These are phyloP conservation scores for Ustilago cynodontis DNA, from an alignment of 1,284 basidiomycete species.

Conservation along the genomic window DNA sequence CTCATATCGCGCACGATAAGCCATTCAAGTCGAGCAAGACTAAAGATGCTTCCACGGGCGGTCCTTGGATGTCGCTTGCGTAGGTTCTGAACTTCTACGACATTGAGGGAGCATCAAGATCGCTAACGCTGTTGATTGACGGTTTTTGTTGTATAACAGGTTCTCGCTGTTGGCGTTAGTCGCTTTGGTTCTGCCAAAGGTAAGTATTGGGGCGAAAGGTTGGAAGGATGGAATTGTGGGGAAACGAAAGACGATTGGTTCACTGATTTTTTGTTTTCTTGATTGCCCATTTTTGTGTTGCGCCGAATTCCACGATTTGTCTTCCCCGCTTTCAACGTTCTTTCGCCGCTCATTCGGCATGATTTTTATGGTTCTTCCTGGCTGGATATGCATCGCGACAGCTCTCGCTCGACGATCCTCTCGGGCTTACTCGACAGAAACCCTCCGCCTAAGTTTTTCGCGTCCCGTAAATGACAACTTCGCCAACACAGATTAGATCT, in stretches of 20 bases:
- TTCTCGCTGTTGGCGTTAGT: constrained; percentile 39
- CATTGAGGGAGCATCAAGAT: not conserved
- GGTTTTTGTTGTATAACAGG: constrained; percentile 4
- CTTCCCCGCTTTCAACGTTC: not conserved
- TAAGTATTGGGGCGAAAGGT: constrained; percentile 13
- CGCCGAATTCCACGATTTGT: not conserved
- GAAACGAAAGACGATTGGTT: not conserved
- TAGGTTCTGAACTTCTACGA: constrained; percentile 12
- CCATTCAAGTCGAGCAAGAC: constrained; percentile 50
- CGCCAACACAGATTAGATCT: not conserved
- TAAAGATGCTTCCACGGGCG: constrained; percentile 29
- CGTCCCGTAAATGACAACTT: not conserved
- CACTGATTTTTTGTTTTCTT: not conserved
- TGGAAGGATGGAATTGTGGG: not conserved
- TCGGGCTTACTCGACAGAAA: constrained; percentile 17
- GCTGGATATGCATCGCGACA: not conserved
- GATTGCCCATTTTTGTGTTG: not conserved
- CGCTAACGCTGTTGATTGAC: not conserved
- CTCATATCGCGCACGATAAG: constrained; percentile 53
- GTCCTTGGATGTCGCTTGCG: constrained; percentile 41
- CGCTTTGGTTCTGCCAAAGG: constrained; percentile 45
- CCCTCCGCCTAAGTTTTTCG: not conserved
- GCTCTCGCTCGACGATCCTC: constrained; percentile 35
- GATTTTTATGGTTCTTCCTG: not conserved
- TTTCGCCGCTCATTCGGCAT: not conserved